phyloP scores from a whole-genome alignment of 73 alveolate genomes.

The Diophrys appendiculata region DNA sequence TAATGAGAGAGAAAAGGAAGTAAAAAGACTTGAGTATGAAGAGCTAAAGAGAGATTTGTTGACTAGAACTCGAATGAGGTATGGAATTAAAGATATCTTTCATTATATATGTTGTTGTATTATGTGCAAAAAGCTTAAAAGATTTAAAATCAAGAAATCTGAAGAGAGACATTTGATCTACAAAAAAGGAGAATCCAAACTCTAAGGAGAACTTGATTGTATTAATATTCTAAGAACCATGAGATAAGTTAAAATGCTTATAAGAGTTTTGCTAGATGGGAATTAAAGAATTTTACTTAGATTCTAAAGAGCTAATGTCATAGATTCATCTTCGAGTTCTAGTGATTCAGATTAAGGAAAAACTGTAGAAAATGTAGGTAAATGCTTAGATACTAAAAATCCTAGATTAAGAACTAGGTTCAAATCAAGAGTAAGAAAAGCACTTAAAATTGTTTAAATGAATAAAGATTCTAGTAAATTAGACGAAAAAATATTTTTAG shows the following conservation, averaged over 20 bases:
- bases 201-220: constrained; percentile 31
- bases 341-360: no score
- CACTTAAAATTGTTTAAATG: no score
- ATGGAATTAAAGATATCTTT: not conserved
- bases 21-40: no score
- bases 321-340: no score
- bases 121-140: not conserved
- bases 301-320: constrained; percentile 32
- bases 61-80: not conserved
- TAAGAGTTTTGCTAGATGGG: constrained; percentile 15
- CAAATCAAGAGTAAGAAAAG: no score
- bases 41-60: no score
- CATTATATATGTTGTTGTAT: constrained; percentile 8
- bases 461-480: no score
- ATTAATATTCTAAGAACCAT: constrained; percentile 22
- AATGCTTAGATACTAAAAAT: no score
- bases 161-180: constrained; percentile 19
- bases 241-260: constrained; percentile 17
- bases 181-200: constrained; percentile 13
- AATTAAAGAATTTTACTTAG: constrained; percentile 19
- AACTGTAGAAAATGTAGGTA: no score
- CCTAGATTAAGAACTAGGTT: no score
- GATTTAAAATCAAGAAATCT: not conserved
- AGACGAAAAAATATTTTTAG: no score
- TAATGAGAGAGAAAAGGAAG: no score